Evolutionary conservation across 441 rosid species (phyloP).

Genomic region (Gossypium laxum): DNA sequence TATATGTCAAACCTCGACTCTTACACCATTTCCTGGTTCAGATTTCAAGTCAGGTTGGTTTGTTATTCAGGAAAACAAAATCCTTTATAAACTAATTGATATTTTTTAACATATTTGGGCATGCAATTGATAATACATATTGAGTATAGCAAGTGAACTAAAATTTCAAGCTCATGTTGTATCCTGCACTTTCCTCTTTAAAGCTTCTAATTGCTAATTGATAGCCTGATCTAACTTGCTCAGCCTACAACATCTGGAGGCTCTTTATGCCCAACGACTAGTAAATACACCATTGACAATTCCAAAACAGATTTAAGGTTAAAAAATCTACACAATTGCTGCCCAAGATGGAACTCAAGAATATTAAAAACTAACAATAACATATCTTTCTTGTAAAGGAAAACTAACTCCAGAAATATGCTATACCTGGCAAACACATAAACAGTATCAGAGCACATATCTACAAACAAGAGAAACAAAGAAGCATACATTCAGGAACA

Average conservation of each 20-base stretch:
- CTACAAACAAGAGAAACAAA: slow-evolving; percentile 17
- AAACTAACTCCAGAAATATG: slow-evolving; percentile 8
- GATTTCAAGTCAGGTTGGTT: neutral
- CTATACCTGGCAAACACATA: neutral
- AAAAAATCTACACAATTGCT: neutral
- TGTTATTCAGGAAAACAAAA: neutral
- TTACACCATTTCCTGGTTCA: neutral
- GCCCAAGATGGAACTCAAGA: neutral
- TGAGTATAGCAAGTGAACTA: neutral
- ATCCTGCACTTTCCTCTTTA: neutral
- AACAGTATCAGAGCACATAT: neutral
- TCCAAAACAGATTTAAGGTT: neutral
- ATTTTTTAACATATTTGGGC: neutral
- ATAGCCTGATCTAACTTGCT: neutral
- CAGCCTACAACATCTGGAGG: neutral
- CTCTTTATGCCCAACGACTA: neutral
- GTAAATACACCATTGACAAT: neutral
- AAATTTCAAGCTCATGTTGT: neutral
- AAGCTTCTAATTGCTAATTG: neutral
- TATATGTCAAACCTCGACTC: neutral
- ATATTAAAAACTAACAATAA: neutral
- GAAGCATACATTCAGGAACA: slow-evolving; percentile 87
- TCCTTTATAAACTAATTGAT: neutral
- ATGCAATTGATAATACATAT: neutral
- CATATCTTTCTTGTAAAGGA: neutral